Base-by-base conservation (phyloP, 2,329 filamentous ascomycete genomes). In the Diatrype stigma region DNA sequence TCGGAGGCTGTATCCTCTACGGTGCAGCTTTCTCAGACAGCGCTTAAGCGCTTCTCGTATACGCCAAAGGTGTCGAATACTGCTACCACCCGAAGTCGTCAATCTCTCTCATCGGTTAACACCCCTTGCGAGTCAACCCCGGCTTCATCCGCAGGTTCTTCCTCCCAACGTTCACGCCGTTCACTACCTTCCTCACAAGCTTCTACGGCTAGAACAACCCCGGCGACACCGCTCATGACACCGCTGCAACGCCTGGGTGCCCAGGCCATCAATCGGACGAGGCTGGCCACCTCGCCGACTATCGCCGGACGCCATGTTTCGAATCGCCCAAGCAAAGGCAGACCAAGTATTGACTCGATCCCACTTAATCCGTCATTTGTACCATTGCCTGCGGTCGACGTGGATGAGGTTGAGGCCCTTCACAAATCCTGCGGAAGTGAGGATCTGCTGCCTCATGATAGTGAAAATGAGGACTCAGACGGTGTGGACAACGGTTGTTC, bases 381-480 rank as follows among this genome's bases (percentile, higher is more conserved):
- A 6, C 78, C 80, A 0, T 66, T 83, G 8, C 80, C 80, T 1
- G 77, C 73, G 51, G 78, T 79, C 2, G 77, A 82, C 55, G 53
- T 80, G 23, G 69, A 68, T 7, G 80, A 83, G 57, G 70, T 82
- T 3, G 76, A 76, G 57, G 75, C 77, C 2, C 62, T 82, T 40
- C 78, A 81, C 57, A 62, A 59, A 48, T 52, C 69, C 11, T 55
- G 67, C 6, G 80, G 81, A 14, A 84, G 80, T 58, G 81, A 84
- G 60, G 81, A 84, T 51, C 72, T 80, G 49, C 74, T 84, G 54
- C 65, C 78, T 14, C 75, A 75, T 23, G 78, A 78, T 61, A 80
- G 78, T 53, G 72, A 75, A 32, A 56, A 63, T 21, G 61, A 67
- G 10, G 65, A 66, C 16, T 52, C 35, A 23, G 49, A 45, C 17